Evolutionary conservation across 495 filamentous ascomycete genomes (phyloP).

Genomic region (Thermothielavioides terrestris): DNA sequence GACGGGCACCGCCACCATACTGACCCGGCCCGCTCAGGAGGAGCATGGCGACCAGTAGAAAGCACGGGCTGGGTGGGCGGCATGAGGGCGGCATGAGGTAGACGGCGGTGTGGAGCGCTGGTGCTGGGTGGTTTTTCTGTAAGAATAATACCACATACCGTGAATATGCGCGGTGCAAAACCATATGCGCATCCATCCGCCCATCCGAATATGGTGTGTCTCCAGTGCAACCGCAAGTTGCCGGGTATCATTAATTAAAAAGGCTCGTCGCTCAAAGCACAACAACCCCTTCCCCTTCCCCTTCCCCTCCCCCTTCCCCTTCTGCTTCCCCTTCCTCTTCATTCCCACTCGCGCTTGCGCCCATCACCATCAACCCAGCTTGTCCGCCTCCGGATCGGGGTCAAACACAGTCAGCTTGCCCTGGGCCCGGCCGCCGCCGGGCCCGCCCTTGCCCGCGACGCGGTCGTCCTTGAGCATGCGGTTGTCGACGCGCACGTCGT

Average conservation of each 20-base stretch:
- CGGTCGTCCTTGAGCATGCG: slow-evolving; percentile 94
- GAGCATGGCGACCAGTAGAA: slow-evolving; percentile 25
- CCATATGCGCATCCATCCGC: neutral
- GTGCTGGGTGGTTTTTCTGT: slow-evolving; percentile 5
- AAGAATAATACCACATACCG: slow-evolving; percentile 7
- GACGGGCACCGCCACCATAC: slow-evolving; percentile 67
- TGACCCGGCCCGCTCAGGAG: slow-evolving; percentile 56
- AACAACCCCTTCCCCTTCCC: neutral
- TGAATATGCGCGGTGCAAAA: neutral
- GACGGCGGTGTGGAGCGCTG: neutral
- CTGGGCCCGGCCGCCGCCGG: too few species aligned
- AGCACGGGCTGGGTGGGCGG: neutral
- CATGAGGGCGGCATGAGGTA: neutral
- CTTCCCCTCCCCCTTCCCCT: neutral
- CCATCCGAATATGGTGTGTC: neutral
- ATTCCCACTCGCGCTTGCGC: too few species aligned
- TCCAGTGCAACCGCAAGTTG: neutral
- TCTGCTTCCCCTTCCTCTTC: neutral
- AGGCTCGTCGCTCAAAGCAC: slow-evolving; percentile 1
- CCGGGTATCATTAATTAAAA: slow-evolving; percentile 3
- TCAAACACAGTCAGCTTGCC: slow-evolving; percentile 59
- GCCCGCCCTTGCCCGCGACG: slow-evolving; percentile 43
- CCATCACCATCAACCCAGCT: slow-evolving; percentile 65
- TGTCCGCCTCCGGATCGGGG: slow-evolving; percentile 60
- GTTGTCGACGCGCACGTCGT: slow-evolving; percentile 73